Evolutionary conservation across 164 flowering plant genomes (phyloP), one percentile per base, ranked within the genome.

Genomic region (Macadamia tetraphylla): DNA sequence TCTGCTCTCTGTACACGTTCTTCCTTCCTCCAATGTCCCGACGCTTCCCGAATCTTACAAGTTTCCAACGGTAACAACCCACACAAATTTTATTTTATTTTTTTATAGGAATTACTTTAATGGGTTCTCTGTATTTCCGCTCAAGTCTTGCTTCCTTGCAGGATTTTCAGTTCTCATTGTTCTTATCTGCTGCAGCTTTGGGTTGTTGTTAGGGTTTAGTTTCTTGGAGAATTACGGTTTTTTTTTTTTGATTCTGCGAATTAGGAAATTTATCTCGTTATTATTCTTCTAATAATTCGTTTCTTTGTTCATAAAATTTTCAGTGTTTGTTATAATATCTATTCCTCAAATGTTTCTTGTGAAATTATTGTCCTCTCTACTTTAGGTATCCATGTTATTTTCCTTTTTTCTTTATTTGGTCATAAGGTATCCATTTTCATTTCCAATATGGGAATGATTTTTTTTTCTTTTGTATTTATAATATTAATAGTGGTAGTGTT

Each of bases 1-100:
- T 31, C 79, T 91, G 60, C 66, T 93, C 18, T 84, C 88, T 56
- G 88, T 75, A 0, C 87, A 74, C 57, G 68, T 83, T 13, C 81
- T 87, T 61, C 85, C 83, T 62, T 76, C 81, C 49, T 80, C 86
- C 18, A 73, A 74, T 55, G 76, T 80, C 14, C 77, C 83, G 4
- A 70, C 69, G 49, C 67, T 85, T 43, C 58, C 83, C 55, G 89
- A 81, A 62, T 69, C 82, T 29, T 73, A 70, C 77, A 82, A 80
- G 71, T 81, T 91, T 56, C 88, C 85, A 3, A 71, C 80, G 81
- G 85, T 84, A 51, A 2, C 6, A 51, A 2, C 6, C 58, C 49
- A 13, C 23, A 57, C 55, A 58, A 57, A 42, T 49, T 52, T 57
- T 58, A 66, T 32, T 62, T 64, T n/a, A n/a, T 53, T 14, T 14